Conservation (phyloP, 768 basidiomycete genomes). For the Lactarius sanguifluus region DNA sequence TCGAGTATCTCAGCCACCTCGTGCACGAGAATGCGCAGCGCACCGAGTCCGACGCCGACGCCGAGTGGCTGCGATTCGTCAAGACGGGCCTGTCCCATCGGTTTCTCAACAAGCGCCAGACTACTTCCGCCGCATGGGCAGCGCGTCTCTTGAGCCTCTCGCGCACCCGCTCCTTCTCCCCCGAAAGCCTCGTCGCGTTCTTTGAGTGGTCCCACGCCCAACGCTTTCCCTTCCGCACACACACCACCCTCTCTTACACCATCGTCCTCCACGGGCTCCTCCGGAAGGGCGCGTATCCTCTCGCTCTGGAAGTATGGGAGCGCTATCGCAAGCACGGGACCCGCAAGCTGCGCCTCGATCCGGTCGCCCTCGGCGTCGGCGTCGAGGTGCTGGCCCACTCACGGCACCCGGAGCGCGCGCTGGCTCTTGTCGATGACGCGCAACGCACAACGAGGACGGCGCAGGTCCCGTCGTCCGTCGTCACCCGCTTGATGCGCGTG, state of each 20-base stretch:
- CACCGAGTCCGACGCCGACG: conserved; percentile 1
- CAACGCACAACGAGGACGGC: neutral
- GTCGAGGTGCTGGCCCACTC: conserved; percentile 48
- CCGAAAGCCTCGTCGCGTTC: conserved; percentile 39
- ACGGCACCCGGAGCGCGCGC: conserved; percentile 47
- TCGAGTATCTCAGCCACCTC: conserved; percentile 24
- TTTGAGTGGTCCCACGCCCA: conserved; percentile 38
- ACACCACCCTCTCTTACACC: conserved; percentile 48
- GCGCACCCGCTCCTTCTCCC: conserved; percentile 23
- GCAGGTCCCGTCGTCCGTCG: conserved; percentile 3
- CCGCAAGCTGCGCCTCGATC: conserved; percentile 41
- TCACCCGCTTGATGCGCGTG: conserved; percentile 45
- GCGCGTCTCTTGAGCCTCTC: conserved; percentile 24
- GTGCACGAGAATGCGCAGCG: conserved; percentile 18
- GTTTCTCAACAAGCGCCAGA: conserved; percentile 6
- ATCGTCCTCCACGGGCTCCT: conserved; percentile 55
- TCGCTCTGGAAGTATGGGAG: conserved; percentile 41
- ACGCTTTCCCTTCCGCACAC: conserved; percentile 40
- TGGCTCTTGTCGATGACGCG: conserved; percentile 49
- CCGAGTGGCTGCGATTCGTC: conserved; percentile 16
- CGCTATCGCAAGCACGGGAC: conserved; percentile 13
- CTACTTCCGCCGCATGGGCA: conserved; percentile 14
- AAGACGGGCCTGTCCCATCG: conserved; percentile 9
- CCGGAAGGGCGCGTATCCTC: conserved; percentile 40
- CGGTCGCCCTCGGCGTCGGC: conserved; percentile 49